Percentiles rank a stretch among this genome's conserved stretches.
phyloP scores from a whole-genome alignment of 2,329 filamentous ascomycete genomes.

The Xenosphaeropsis pyriputrescens region DNA sequence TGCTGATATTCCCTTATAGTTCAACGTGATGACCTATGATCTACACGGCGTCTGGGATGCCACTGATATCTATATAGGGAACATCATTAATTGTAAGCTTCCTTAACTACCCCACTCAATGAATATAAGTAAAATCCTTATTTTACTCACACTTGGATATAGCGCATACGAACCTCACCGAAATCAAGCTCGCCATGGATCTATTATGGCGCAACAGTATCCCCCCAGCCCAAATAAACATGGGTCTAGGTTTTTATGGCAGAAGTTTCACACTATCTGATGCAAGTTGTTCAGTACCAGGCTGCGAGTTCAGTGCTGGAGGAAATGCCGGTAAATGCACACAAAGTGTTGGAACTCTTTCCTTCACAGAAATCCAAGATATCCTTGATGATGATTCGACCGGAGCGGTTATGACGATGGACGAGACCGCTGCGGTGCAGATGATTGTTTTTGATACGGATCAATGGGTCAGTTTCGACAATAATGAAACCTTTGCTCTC shows the following conservation, averaged over 20 bases:
- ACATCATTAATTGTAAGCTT: no score
- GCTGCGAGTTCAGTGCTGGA: conserved; percentile 4
- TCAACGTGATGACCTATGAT: conserved; percentile 30
- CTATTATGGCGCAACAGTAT: conserved; percentile 5
- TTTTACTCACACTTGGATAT: no score
- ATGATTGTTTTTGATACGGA: conserved; percentile 17
- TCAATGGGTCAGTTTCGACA: conserved; percentile 18
- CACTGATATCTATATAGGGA: conserved; percentile 18
- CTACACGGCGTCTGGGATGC: conserved; percentile 22
- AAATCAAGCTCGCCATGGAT: conserved; percentile 5
- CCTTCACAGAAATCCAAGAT: conserved; percentile 20
- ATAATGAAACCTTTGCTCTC: conserved; percentile 1
- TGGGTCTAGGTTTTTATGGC: conserved; percentile 6
- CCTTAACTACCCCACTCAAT: no score
- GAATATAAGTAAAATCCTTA: no score
- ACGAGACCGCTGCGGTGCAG: conserved; percentile 18
- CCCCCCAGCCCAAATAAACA: conserved; percentile 2
- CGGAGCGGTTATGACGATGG: conserved; percentile 6
- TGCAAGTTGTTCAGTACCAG: conserved; percentile 1
- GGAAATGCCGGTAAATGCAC: conserved; percentile 8
- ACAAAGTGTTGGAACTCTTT: conserved; percentile 16
- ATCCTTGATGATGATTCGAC: conserved; percentile 11
- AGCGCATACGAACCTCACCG: conserved; percentile 5
- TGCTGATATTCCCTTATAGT: conserved; percentile 2
- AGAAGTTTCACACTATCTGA: conserved; percentile 4